A percentile compares a stretch with the other conserved stretches of the same genome.
phyloP scores from a whole-genome alignment of 2,329 filamentous ascomycete species.

The Stagonosporopsis vannaccii region DNA sequence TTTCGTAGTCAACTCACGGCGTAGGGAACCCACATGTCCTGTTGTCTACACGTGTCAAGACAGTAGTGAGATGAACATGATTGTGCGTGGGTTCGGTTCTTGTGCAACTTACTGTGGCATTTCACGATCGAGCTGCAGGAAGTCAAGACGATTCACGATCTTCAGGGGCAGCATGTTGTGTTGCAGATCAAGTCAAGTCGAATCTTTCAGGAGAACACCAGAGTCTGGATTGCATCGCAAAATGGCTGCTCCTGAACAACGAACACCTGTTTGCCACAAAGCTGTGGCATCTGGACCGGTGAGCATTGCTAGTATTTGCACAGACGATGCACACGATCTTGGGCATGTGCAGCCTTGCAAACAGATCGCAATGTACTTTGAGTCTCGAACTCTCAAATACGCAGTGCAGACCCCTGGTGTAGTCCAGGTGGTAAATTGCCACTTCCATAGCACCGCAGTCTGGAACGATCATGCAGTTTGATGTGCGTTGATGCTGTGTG shows the following conservation, averaged over 20 bases:
- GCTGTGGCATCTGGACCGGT: too few relatives aligned
- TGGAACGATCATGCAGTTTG: background rate
- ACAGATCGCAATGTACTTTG: background rate
- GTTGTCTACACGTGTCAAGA: too few relatives aligned
- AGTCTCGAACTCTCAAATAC: background rate
- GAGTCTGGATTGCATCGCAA: too few relatives aligned
- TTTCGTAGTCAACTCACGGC: too few relatives aligned
- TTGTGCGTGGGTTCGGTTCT: too few relatives aligned
- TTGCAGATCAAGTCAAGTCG: background rate
- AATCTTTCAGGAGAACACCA: background rate
- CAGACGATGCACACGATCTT: too few relatives aligned
- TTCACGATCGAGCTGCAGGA: background rate
- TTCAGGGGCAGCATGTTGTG: background rate
- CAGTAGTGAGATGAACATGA: too few relatives aligned
- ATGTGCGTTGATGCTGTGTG: background rate
- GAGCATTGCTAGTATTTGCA: too few relatives aligned
- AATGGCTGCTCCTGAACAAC: too few relatives aligned
- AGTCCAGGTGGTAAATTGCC: background rate
- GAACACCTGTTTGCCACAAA: too few relatives aligned
- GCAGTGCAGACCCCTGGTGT: too few relatives aligned
- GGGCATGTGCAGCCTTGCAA: background rate
- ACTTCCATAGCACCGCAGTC: background rate
- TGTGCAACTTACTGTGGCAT: background rate
- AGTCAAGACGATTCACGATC: background rate
- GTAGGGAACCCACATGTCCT: too few relatives aligned